Conservation (phyloP, 352 stramenopile species). For the Phytopythium aichiense region DNA sequence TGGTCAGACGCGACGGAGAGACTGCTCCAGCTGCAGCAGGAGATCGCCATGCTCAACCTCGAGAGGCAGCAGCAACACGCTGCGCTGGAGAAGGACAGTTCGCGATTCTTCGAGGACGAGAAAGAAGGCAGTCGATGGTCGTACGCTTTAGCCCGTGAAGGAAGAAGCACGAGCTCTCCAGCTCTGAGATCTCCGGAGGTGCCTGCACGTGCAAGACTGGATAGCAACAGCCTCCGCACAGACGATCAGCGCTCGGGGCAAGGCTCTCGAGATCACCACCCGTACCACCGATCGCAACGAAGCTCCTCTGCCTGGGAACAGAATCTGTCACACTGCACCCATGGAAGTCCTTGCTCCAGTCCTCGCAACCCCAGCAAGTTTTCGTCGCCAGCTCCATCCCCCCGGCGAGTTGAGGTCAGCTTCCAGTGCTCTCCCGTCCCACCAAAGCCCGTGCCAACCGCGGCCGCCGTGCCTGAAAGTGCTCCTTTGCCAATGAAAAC, state of each 20-base stretch:
- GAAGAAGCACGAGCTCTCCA: constrained; percentile 5
- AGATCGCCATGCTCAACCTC: constrained; percentile 78
- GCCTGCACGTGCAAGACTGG: neutral
- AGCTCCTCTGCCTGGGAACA: neutral
- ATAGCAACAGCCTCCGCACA: neutral
- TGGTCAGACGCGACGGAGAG: constrained; percentile 79
- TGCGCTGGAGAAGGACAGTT: neutral
- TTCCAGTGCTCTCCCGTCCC: neutral
- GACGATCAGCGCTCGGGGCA: neutral
- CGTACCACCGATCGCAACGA: neutral
- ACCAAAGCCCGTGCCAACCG: neutral
- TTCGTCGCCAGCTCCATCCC: neutral
- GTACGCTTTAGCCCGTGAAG: neutral
- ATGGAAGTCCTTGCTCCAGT: neutral
- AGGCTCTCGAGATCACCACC: neutral
- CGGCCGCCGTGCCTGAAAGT: neutral
- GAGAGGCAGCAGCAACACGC: constrained; percentile 20
- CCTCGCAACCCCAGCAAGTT: neutral
- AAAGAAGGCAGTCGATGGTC: neutral
- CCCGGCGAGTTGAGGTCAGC: neutral
- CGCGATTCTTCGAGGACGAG: neutral
- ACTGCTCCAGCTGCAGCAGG: constrained; percentile 73
- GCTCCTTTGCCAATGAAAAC: neutral
- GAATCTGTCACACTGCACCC: neutral
- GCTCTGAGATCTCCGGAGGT: neutral